phyloP scores from a whole-genome alignment of 345 rosid species.

The Brassica cretica region DNA sequence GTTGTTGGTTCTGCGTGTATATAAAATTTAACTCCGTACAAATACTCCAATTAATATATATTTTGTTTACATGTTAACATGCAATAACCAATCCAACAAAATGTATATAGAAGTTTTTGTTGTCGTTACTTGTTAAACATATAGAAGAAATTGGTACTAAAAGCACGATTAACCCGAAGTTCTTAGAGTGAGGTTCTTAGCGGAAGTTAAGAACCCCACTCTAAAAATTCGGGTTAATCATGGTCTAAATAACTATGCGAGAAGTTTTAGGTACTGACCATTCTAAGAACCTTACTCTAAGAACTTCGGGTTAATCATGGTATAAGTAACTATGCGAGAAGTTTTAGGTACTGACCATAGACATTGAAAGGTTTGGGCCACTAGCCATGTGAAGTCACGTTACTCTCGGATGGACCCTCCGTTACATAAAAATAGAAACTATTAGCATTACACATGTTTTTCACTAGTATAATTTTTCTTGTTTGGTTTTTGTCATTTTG shows the following conservation, averaged over 20 bases:
- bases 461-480: constrained; percentile 9
- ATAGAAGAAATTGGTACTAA: background rate
- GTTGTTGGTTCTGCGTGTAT: background rate
- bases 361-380: constrained; percentile 18
- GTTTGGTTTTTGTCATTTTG: constrained; percentile 30
- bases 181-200: too few relatives aligned
- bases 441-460: constrained; percentile 13
- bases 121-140: background rate
- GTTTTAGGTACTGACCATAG: constrained; percentile 9
- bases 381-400: constrained; percentile 40
- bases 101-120: background rate
- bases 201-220: too few relatives aligned
- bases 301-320: too few relatives aligned
- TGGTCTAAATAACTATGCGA: background rate
- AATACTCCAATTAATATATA: background rate
- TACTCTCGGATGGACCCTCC: constrained; percentile 32
- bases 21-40: background rate
- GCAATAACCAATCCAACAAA: background rate
- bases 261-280: constrained; percentile 1
- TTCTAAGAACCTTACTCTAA: background rate
- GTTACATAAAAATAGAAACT: constrained; percentile 14
- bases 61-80: background rate
- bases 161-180: too few relatives aligned
- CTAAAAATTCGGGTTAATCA: too few relatives aligned
- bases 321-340: background rate